A percentile compares a stretch with the other conserved stretches of the same genome.
Evolutionary conservation across 495 filamentous ascomycete species (phyloP).

Genomic region (Neurospora discreta): DNA sequence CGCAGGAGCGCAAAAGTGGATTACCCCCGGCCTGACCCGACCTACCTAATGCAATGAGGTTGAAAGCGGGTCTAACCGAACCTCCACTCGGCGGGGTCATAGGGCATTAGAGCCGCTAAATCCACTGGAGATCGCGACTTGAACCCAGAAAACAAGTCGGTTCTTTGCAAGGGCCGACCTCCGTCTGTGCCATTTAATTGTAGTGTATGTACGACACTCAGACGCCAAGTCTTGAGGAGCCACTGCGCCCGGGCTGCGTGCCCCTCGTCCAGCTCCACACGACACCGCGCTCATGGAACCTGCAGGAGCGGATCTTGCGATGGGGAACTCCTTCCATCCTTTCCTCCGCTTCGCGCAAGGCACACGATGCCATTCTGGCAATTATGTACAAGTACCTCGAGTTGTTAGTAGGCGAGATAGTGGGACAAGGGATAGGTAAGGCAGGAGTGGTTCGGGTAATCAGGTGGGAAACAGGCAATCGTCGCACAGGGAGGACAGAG

Average conservation of each 20-base stretch:
- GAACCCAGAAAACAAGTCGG: background rate
- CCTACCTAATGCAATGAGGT: background rate
- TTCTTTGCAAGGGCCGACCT: background rate
- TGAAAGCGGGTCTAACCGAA: background rate
- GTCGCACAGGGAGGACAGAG: background rate
- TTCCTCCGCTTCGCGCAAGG: background rate
- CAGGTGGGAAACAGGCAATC: background rate
- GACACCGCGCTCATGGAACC: background rate
- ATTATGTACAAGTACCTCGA: too few relatives aligned
- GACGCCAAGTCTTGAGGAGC: background rate
- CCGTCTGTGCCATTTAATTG: background rate
- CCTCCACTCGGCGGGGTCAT: background rate
- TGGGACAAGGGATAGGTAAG: background rate
- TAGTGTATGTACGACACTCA: background rate
- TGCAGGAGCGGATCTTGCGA: background rate
- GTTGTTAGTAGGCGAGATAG: background rate
- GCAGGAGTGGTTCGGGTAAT: background rate
- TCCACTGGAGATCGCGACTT: background rate
- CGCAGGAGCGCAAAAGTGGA: background rate
- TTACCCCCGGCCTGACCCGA: too few relatives aligned
- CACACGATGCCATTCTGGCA: background rate
- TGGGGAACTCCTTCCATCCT: background rate
- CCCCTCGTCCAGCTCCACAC: background rate
- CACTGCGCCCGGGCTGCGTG: background rate
- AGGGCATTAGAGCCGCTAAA: background rate